phyloP scores from a whole-genome alignment of 106 monocot species.

The Dioscorea zingiberensis region DNA sequence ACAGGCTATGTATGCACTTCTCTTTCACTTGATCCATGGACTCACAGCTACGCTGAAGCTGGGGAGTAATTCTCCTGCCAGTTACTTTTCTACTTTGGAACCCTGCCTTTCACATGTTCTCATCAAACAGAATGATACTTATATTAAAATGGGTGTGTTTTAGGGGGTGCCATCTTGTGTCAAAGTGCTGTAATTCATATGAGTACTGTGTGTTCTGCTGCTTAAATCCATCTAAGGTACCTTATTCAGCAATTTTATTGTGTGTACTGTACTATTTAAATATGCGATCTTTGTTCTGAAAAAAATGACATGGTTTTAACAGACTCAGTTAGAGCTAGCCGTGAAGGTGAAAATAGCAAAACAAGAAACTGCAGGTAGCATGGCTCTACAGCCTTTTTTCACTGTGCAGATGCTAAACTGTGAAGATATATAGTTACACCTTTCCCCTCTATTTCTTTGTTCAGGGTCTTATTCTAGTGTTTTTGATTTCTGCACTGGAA shows the following conservation, averaged over 20 bases:
- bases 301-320: conserved; percentile 4
- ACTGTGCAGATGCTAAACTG: no score
- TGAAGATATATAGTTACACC: no score
- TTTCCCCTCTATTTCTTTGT: conserved; percentile 13
- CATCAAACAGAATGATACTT: conserved; percentile 3
- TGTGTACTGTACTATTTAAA: no score
- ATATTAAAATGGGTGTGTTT: conserved; percentile 9
- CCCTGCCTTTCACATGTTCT: background rate
- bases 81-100: conserved; percentile 36
- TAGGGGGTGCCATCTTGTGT: conserved; percentile 80
- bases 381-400: no score
- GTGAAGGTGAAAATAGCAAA: conserved; percentile 82
- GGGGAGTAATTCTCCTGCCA: conserved; percentile 79
- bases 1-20: conserved; percentile 83
- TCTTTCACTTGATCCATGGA: conserved; percentile 49
- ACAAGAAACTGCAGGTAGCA: conserved; percentile 78
- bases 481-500: conserved; percentile 93
- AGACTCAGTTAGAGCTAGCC: conserved; percentile 69
- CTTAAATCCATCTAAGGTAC: conserved; percentile 77
- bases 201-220: conserved; percentile 98
- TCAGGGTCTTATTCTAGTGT: conserved; percentile 70
- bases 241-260: no score
- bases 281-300: no score
- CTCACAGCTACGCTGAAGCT: conserved; percentile 64
- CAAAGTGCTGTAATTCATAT: conserved; percentile 86